phyloP scores from a whole-genome alignment of 345 rosid genomes.

The Eutrema heterophyllum region DNA sequence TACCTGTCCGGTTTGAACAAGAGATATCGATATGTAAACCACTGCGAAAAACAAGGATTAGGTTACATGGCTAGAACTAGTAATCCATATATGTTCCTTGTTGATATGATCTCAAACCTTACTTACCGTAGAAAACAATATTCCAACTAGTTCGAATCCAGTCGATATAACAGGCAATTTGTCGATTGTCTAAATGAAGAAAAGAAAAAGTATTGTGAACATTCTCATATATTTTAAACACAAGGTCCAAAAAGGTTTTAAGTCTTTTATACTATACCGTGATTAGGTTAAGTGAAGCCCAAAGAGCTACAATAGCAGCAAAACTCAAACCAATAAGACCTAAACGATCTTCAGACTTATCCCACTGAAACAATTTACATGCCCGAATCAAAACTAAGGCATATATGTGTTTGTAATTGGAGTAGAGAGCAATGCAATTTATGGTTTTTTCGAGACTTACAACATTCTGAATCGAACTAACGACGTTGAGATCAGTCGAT shows the following conservation, averaged over 20 bases:
- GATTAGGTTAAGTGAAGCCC: constrained; percentile 71
- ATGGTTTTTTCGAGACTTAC: constrained; percentile 38
- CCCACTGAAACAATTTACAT: constrained; percentile 50
- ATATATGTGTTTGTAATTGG: not conserved
- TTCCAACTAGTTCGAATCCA: constrained; percentile 66
- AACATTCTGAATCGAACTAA: constrained; percentile 56
- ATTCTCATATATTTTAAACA: not conserved
- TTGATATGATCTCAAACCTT: not conserved
- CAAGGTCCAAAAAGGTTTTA: not conserved
- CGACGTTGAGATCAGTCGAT: constrained; percentile 36
- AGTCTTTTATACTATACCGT: constrained; percentile 39
- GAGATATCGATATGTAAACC: constrained; percentile 91
- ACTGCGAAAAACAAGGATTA: constrained; percentile 39
- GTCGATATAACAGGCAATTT: constrained; percentile 71
- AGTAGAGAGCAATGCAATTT: not conserved
- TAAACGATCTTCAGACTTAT: constrained; percentile 68
- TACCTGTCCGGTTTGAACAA: constrained; percentile 86
- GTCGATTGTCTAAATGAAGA: constrained; percentile 53
- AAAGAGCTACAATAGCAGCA: constrained; percentile 58
- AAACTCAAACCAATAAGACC: constrained; percentile 76
- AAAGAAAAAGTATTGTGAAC: not conserved
- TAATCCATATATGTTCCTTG: not conserved
- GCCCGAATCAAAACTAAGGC: no score
- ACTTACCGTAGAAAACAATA: constrained; percentile 69
- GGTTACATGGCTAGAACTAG: not conserved